Evolutionary conservation across 169 alveolate species (phyloP), one percentile per base, ranked within the genome.

Genomic region (Sarcocystis neurona): DNA sequence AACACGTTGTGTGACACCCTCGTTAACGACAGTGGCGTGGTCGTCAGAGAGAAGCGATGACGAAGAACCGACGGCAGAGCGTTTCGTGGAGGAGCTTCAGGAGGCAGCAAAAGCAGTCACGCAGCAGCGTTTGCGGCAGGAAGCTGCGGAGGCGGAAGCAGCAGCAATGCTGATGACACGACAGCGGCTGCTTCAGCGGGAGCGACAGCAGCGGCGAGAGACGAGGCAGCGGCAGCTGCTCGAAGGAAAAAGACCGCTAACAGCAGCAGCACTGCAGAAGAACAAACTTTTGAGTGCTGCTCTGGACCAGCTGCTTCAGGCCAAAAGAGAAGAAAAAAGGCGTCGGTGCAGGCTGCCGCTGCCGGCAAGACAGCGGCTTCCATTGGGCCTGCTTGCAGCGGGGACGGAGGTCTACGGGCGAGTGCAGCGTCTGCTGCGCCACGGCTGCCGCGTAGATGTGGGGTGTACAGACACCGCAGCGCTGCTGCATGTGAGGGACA

Each of bases 361-460:
- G 39, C 82, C 82, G 2, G 3, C 41, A 34, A 72, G 41, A 72
- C 53, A 39, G 30, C 47, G 82, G 18, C 41, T 41, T 32, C 82
- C 82, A 12, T 39, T 72, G 58, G 5, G n/a, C 0, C 82, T 72
- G 34, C 56, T 72, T 10, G 56, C 58, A 30, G 58, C 32, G 3
- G 82, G 82, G 18, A 37, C 56, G 32, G 82, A 72, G 53, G 43
- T 72, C 48, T 72, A 72, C 82, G 82, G 82, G 5, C 47, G 53
- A n/a, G 82, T 72, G 18, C 15, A 43, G 47, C 34, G 41, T 4
- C 20, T 82, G 2, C 43, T 82, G 37, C 89, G 79, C 8, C 60
- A 41, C 32, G 89, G 89, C 80, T 82, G 89, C 66, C 89, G 89
- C 78, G 75, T 82, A 30, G 89, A 82, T 46, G 79, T 82, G 56